Evolutionary conservation across 805 yeast species (phyloP).

Genomic region (Candida fluviatilis): DNA sequence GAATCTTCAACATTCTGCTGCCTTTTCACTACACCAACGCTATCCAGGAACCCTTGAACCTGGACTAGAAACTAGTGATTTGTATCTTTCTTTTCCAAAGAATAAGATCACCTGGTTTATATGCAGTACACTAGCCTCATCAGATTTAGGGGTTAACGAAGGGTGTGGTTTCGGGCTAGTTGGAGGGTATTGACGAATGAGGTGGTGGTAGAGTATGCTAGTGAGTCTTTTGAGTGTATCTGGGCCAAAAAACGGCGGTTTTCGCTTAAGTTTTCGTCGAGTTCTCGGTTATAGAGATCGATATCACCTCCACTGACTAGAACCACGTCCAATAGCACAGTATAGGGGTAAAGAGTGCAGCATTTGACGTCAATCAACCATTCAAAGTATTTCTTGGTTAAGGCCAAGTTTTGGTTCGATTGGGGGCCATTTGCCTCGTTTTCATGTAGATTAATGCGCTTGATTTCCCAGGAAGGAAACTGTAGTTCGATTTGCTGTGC

Average conservation of each 20-base stretch:
- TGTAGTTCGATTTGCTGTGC: constrained; percentile 1
- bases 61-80: too few species aligned
- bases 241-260: not conserved
- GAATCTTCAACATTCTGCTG: constrained; percentile 44
- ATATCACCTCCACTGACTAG: not conserved
- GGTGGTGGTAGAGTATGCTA: not conserved
- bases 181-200: not conserved
- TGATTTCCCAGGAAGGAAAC: too few species aligned
- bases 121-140: too few species aligned
- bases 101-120: too few species aligned
- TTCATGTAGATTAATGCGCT: too few species aligned
- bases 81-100: too few species aligned
- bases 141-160: too few species aligned
- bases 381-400: not conserved
- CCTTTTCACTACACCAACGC: not conserved
- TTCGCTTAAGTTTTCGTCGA: not conserved
- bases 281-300: not conserved
- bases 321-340: not conserved
- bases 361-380: constrained; percentile 6
- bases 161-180: too few species aligned
- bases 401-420: not conserved
- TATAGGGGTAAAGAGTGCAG: constrained; percentile 1
- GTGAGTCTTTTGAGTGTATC: not conserved
- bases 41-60: not conserved
- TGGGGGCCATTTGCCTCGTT: too few species aligned